Conservation (phyloP, 2,329 filamentous ascomycete genomes). For the Phyllosticta capitalensis region DNA sequence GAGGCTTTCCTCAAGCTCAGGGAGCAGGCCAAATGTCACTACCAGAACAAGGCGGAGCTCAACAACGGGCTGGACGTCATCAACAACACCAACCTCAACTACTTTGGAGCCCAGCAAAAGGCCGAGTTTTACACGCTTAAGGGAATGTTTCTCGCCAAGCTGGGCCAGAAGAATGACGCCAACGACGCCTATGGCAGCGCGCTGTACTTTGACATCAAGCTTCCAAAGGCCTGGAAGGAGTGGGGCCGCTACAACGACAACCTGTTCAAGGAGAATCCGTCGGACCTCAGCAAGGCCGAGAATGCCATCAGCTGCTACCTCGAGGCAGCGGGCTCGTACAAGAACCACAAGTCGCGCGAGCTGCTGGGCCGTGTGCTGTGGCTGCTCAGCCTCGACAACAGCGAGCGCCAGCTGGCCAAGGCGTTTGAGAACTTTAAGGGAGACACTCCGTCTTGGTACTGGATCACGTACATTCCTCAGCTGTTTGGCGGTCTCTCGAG, state of each 20-base stretch:
- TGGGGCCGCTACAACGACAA: constrained; percentile 98
- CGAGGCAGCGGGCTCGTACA: constrained; percentile 91
- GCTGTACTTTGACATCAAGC: constrained; percentile 87
- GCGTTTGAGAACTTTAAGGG: constrained; percentile 96
- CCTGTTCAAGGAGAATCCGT: constrained; percentile 84
- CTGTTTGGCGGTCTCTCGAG: constrained; percentile 84
- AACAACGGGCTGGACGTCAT: constrained; percentile 93
- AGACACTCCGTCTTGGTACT: constrained; percentile 97
- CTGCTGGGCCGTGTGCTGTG: constrained; percentile 87
- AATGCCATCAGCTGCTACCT: constrained; percentile 94
- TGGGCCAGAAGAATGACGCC: constrained; percentile 82
- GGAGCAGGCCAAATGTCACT: constrained; percentile 99
- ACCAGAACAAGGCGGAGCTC: constrained; percentile 88
- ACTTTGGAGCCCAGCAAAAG: constrained; percentile 93
- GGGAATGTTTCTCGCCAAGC: constrained; percentile 96
- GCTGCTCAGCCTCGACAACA: constrained; percentile 88
- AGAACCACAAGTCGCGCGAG: constrained; percentile 93
- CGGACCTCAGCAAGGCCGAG: constrained; percentile 71
- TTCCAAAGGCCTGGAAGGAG: constrained; percentile 97
- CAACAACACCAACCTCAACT: constrained; percentile 98
- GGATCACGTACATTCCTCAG: constrained; percentile 98
- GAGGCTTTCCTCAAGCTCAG: constrained; percentile 95
- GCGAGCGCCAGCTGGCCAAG: constrained; percentile 69
- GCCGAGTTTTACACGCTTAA: constrained; percentile 98
- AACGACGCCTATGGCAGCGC: constrained; percentile 92